Conservation (phyloP, 2,329 filamentous ascomycete genomes). For the Diaporthe sp. region DNA sequence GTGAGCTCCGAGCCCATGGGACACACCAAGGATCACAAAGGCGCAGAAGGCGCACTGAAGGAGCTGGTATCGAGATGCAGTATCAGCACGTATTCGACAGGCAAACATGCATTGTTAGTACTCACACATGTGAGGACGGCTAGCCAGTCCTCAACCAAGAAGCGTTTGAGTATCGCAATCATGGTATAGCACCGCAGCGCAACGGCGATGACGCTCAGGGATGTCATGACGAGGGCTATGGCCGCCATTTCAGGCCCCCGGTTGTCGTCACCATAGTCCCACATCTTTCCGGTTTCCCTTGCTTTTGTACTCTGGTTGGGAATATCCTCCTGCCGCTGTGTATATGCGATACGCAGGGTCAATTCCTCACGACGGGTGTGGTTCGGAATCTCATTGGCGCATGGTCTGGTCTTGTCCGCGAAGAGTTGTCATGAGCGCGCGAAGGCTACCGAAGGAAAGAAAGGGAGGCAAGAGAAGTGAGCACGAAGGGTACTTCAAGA, state of each 20-base stretch:
- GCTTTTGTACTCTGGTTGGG: neutral
- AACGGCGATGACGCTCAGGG: conserved; percentile 37
- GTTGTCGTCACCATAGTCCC: conserved; percentile 40
- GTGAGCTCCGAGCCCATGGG: conserved; percentile 39
- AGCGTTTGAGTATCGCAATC: conserved; percentile 39
- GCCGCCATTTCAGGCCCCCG: conserved; percentile 38
- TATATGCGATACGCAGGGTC: conserved; percentile 28
- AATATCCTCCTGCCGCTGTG: neutral
- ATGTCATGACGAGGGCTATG: conserved; percentile 36
- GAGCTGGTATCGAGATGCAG: conserved; percentile 3
- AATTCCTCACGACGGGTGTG: conserved; percentile 18
- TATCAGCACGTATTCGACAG: neutral
- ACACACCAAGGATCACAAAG: conserved; percentile 36
- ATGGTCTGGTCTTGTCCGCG: conserved; percentile 1
- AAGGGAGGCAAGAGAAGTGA: neutral
- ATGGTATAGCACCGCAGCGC: conserved; percentile 39
- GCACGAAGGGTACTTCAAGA: conserved; percentile 12
- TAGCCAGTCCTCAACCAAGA: conserved; percentile 40
- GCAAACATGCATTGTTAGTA: neutral
- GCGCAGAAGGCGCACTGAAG: conserved; percentile 37
- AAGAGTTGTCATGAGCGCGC: conserved; percentile 8
- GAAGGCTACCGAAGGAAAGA: neutral
- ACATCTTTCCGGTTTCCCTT: conserved; percentile 30
- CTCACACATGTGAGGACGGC: conserved; percentile 40
- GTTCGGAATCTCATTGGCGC: conserved; percentile 22